Percentiles rank a stretch among this genome's conserved stretches.
These are phyloP conservation scores for Solanum chaucha DNA, from an alignment of 257 asterid species.

Conservation along the genomic window DNA sequence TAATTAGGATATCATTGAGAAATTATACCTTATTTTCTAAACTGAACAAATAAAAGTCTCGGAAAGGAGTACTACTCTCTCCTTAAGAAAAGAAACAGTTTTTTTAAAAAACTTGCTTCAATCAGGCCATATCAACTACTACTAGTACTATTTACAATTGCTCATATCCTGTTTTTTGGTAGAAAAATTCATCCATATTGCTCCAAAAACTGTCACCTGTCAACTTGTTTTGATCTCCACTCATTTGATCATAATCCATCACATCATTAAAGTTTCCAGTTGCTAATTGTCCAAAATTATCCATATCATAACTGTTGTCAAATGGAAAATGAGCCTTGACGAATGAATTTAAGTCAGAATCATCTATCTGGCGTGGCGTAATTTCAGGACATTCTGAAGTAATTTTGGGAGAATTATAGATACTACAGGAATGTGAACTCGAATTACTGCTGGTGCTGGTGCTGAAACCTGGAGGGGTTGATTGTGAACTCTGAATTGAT, in stretches of 20 bases:
- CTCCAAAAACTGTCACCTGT: conserved; percentile 6
- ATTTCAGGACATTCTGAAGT: background rate
- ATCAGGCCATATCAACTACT: background rate
- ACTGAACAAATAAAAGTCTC: background rate
- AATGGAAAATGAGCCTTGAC: conserved; percentile 2
- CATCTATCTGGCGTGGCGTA: background rate
- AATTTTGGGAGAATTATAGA: background rate
- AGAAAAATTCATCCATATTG: conserved; percentile 13
- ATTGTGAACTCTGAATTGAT: background rate
- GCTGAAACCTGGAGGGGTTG: background rate
- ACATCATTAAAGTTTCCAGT: background rate
- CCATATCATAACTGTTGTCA: conserved; percentile 5
- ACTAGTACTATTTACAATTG: background rate
- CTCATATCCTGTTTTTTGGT: background rate
- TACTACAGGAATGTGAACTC: background rate
- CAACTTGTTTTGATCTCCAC: conserved; percentile 9
- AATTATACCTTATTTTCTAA: background rate
- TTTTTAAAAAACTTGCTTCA: background rate
- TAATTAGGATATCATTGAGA: background rate
- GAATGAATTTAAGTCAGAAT: background rate
- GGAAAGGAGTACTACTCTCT: background rate
- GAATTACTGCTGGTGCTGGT: background rate
- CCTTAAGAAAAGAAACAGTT: background rate
- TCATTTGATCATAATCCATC: background rate
- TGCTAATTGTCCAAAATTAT: background rate